These are phyloP conservation scores for Skeletonema grethae DNA, from an alignment of 108 stramenopile genomes.

Conservation along the genomic window DNA sequence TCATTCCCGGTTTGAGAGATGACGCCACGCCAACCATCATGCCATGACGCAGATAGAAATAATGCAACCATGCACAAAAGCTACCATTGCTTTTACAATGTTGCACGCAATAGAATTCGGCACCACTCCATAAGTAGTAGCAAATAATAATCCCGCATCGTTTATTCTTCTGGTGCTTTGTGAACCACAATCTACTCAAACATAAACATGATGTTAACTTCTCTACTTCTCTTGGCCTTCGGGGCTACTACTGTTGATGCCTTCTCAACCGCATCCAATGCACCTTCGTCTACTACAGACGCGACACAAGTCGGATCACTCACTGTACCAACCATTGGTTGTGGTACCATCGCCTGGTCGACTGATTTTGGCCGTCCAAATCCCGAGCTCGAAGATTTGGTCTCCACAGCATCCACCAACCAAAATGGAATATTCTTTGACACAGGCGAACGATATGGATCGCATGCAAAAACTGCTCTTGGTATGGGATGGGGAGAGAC, in stretches of 20 bases:
- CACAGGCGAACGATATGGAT: conserved; percentile 71
- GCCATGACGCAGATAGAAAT: too few species aligned
- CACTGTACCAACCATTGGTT: conserved; percentile 55
- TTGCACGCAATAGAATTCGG: too few species aligned
- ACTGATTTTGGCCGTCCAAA: conserved; percentile 34
- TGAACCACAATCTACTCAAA: too few species aligned
- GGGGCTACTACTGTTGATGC: not conserved
- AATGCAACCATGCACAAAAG: too few species aligned
- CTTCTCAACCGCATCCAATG: not conserved
- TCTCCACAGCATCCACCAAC: conserved; percentile 13
- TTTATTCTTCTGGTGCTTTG: too few species aligned
- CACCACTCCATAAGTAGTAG: too few species aligned
- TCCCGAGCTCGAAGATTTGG: not conserved
- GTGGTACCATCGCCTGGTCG: conserved; percentile 69
- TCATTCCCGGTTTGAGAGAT: too few species aligned
- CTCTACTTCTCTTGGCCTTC: not conserved
- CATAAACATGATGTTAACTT: not conserved
- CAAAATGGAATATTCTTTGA: conserved; percentile 62
- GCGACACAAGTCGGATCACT: conserved; percentile 52
- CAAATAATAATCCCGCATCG: too few species aligned
- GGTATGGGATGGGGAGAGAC: conserved; percentile 64
- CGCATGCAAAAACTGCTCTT: conserved; percentile 58
- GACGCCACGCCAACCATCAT: too few species aligned
- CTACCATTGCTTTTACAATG: too few species aligned
- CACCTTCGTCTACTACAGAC: conserved; percentile 21